Base-by-base conservation (phyloP, 1,284 basidiomycete species). In the Gomphus sp. region DNA sequence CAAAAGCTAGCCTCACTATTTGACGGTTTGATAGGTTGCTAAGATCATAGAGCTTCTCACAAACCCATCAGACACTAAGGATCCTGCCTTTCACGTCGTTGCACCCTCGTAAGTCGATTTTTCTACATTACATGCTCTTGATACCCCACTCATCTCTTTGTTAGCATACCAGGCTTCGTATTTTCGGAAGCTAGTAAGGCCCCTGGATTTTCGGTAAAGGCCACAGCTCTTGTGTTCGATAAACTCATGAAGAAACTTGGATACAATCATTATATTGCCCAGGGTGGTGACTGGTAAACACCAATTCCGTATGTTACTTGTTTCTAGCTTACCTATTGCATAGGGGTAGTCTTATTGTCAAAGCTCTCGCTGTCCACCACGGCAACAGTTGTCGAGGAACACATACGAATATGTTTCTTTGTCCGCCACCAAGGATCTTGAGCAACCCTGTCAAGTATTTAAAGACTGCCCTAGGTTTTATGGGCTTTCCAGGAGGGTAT, bases 221-320 rank as follows among this genome's bases (percentile, higher is more conserved):
- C 44, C 12, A 63, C 58, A 16, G 61, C 64, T 12, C 37, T 50
- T 7, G 43, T 63, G 16, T 63, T 64, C 34, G 51, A 63, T 43
- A 61, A 61, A 50, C 52, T 64, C 10, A 64, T 63, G 62, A 58
- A 59, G 52, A 53, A 57, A 34, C 53, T 64, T 10, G 64, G 64
- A 36, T 64, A 63, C 53, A 48, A 59, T 10, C 51, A 62, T 44
- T 64, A 63, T 36, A 53, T 64, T 6, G 62, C 64, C 0, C 64
- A 64, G 37, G 64, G 64, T 25, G 64, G 64, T 16, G 64, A 63
- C 43, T 64, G 62, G 64, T 63, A 43, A n/a, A 28, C 60, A 16
- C 33, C 33, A 31, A 50, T 22, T 11, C 41, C 16, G 3, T 22
- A 12, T 44, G 34, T 22, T 4, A 18, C n/a, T n/a, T 25, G 4